Evolutionary conservation across 441 rosid species (phyloP).

Genomic region (Geranium incanum): DNA sequence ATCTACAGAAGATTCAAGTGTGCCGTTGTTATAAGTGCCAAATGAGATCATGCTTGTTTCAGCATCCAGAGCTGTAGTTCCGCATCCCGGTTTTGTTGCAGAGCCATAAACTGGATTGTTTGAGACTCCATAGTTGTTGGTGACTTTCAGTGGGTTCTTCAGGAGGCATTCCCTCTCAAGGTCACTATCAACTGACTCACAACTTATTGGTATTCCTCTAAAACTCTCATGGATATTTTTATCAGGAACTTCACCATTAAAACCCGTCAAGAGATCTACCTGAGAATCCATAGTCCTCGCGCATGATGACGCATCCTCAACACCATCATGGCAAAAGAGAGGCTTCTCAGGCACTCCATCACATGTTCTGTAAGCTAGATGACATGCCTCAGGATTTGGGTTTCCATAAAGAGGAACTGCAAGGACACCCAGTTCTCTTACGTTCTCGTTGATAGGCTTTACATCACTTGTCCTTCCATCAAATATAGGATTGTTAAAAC

Average conservation of each 20-base stretch:
- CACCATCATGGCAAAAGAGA: not conserved
- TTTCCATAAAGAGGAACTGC: conserved; percentile 1
- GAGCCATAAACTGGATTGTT: conserved; percentile 8
- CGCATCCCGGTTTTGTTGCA: conserved; percentile 5
- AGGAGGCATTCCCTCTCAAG: conserved; percentile 4
- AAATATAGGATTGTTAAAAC: conserved; percentile 1
- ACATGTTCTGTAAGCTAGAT: conserved; percentile 15
- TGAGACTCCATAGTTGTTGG: conserved; percentile 13
- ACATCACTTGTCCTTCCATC: conserved; percentile 10
- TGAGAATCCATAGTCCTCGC: conserved; percentile 13
- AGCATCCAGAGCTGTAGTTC: not conserved
- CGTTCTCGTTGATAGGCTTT: conserved; percentile 10
- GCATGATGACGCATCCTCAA: conserved; percentile 10
- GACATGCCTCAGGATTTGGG: conserved; percentile 18
- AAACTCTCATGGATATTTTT: conserved; percentile 16
- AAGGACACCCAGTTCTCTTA: conserved; percentile 13
- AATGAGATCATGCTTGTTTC: conserved; percentile 3
- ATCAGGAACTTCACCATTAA: conserved; percentile 8
- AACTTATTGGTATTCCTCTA: conserved; percentile 1
- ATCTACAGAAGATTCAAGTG: conserved; percentile 23
- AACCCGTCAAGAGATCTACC: conserved; percentile 24
- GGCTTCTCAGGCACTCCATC: conserved; percentile 12
- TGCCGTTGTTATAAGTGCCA: conserved; percentile 11
- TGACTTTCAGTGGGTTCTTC: conserved; percentile 15
- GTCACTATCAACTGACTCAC: conserved; percentile 7